Percentiles rank a stretch among this genome's conserved stretches.
Conservation (phyloP, 2,329 filamentous ascomycete genomes). For the Sporothrix protearum region DNA sequence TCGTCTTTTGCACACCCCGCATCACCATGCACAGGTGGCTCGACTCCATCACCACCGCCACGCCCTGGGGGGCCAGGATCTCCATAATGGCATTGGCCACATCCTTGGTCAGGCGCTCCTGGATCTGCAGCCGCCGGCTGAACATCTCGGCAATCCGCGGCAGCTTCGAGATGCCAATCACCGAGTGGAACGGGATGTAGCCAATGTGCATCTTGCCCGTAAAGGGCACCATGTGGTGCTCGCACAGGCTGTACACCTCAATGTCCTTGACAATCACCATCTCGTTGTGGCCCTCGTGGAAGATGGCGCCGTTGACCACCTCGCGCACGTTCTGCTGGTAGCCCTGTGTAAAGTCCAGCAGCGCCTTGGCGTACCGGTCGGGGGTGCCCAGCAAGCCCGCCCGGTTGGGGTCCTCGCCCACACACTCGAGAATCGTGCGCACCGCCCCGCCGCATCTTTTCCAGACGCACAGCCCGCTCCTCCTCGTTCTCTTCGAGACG, state of each 20-base stretch:
- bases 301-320: conserved; percentile 89
- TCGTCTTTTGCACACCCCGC: conserved; percentile 94
- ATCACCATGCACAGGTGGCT: conserved; percentile 98
- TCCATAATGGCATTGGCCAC: conserved; percentile 92
- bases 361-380: conserved; percentile 86
- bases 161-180: conserved; percentile 93
- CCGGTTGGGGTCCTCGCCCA: conserved; percentile 64
- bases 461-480: conserved; percentile 50
- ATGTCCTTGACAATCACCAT: conserved; percentile 98
- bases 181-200: conserved; percentile 87
- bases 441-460: conserved; percentile 61
- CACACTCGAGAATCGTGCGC: conserved; percentile 63
- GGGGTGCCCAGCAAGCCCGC: conserved; percentile 67
- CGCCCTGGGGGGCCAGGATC: conserved; percentile 86
- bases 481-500: conserved; percentile 56
- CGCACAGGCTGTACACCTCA: conserved; percentile 89
- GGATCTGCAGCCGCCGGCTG: conserved; percentile 85
- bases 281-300: conserved; percentile 95
- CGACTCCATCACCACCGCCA: conserved; percentile 96
- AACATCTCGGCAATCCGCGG: conserved; percentile 98
- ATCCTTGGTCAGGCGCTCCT: conserved; percentile 93
- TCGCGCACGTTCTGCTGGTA: conserved; percentile 93
- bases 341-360: conserved; percentile 93
- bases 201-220: conserved; percentile 99
- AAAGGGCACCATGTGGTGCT: conserved; percentile 96